Evolutionary conservation across 2,329 filamentous ascomycete species (phyloP).

Genomic region (Diaporthe capsici): DNA sequence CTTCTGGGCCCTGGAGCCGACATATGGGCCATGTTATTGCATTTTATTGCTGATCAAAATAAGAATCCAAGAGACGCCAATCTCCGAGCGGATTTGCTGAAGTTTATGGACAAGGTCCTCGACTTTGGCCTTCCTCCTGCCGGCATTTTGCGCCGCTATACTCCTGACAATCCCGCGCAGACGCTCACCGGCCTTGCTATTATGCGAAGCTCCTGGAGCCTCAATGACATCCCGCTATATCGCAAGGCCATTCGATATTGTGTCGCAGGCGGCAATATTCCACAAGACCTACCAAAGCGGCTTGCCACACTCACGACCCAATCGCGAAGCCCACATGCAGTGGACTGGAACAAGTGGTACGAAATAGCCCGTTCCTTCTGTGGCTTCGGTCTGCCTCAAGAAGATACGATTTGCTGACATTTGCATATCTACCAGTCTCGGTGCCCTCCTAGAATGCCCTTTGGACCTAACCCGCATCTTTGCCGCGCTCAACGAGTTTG

Average conservation of each 20-base stretch:
- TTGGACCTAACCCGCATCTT: background rate
- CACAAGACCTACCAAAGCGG: background rate
- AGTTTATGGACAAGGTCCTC: constrained; percentile 16
- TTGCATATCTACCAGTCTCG: background rate
- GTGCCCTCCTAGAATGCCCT: background rate
- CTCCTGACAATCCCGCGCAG: too few relatives aligned
- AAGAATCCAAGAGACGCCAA: background rate
- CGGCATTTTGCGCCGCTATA: too few relatives aligned
- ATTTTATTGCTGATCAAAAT: background rate
- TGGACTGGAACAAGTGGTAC: constrained; percentile 4
- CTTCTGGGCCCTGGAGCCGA: background rate
- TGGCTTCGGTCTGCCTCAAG: background rate
- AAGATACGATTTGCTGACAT: background rate
- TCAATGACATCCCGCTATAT: constrained; percentile 10
- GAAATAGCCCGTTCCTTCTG: background rate
- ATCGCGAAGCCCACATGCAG: background rate
- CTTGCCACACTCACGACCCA: constrained; percentile 12
- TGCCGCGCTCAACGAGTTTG: background rate
- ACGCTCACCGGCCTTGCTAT: background rate
- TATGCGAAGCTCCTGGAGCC: background rate
- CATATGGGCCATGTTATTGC: background rate
- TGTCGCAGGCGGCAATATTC: background rate
- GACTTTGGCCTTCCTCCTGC: background rate
- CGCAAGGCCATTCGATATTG: constrained; percentile 17
- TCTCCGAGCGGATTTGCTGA: background rate